Conservation (phyloP, 1,139 yeast genomes). For the Geotrichum armillariae region DNA sequence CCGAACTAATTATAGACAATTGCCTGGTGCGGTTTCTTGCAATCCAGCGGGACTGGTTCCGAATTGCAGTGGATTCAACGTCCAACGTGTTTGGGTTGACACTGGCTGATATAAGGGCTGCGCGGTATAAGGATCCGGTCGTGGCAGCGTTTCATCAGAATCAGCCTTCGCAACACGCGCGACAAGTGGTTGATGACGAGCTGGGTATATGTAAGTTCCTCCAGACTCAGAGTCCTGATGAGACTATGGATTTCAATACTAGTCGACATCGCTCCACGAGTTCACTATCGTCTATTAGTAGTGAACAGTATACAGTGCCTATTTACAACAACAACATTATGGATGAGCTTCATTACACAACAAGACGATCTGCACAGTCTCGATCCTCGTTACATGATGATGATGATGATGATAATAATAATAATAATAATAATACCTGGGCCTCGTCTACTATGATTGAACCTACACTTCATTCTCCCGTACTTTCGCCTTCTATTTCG, state of each 20-base stretch:
- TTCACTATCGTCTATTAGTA: conserved; percentile 15
- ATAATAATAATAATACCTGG: too few species aligned
- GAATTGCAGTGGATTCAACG: conserved; percentile 31
- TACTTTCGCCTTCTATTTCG: too few species aligned
- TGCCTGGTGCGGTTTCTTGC: conserved; percentile 29
- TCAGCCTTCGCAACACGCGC: neutral
- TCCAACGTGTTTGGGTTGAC: conserved; percentile 26
- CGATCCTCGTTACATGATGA: too few species aligned
- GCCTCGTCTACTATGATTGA: too few species aligned
- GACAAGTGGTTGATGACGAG: conserved; percentile 8
- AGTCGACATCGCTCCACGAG: conserved; percentile 7
- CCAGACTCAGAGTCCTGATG: conserved; percentile 4
- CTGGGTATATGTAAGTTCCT: conserved; percentile 6
- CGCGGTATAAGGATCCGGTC: conserved; percentile 14
- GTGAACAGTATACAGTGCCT: neutral
- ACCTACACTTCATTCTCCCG: too few species aligned
- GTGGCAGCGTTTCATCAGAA: conserved; percentile 6
- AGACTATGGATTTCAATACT: conserved; percentile 3
- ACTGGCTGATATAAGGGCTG: conserved; percentile 14
- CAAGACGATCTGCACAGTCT: too few species aligned
- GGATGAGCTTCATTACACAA: too few species aligned
- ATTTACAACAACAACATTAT: too few species aligned
- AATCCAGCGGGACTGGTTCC: conserved; percentile 34
- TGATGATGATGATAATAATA: too few species aligned
- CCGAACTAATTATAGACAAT: conserved; percentile 30